Evolutionary conservation across 2,329 filamentous ascomycete genomes (phyloP), one percentile per base, ranked within the genome.

Genomic region (Fusarium tjaetaba): DNA sequence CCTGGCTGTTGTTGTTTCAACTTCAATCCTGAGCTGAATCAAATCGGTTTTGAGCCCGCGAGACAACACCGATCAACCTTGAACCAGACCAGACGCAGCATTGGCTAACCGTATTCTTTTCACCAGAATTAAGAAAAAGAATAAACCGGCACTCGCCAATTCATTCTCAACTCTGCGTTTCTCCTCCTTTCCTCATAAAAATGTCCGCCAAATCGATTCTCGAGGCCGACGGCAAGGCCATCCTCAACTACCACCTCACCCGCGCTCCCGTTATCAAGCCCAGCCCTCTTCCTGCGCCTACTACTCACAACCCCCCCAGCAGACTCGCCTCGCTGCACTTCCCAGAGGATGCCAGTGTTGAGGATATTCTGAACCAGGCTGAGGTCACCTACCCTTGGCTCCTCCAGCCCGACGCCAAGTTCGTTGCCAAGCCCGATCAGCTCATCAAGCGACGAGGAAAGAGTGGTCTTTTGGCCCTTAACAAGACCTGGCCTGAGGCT

Each of bases 171-270:
- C 61, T 72, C 58, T 68, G 70, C 73, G 73, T 71, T 74, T 68
- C 68, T 63, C 65, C 65, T 68, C 71, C 61, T 64, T 65, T 68
- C 72, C 65, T 76, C 72, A 70, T 76, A 77, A 75, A 82, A 79
- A 85, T 85, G 84, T 85, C 84, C 78, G 84, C 96, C 86, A 99
- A 99, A 88, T 93, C 96, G 78, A 98, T 99, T 84, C 87, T 93
- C 89, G 96, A 99, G 90, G 96, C 96, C 89, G 96, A 99, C 88
- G 96, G 96, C 91, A 99, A 99, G 93, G 96, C 96, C 90, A 98
- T 99, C 89, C 91, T 99, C 91, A 98, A 98, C 93, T 99, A 98
- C 91, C 96, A 98, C 90, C 95, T 99, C 86, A 98, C 96, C 80
- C 93, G 96, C 84, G 94, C 96, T 79, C 92, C 95, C 77, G 93